Evolutionary conservation across 2,329 filamentous ascomycete species (phyloP).

Genomic region (Claviceps citrina): DNA sequence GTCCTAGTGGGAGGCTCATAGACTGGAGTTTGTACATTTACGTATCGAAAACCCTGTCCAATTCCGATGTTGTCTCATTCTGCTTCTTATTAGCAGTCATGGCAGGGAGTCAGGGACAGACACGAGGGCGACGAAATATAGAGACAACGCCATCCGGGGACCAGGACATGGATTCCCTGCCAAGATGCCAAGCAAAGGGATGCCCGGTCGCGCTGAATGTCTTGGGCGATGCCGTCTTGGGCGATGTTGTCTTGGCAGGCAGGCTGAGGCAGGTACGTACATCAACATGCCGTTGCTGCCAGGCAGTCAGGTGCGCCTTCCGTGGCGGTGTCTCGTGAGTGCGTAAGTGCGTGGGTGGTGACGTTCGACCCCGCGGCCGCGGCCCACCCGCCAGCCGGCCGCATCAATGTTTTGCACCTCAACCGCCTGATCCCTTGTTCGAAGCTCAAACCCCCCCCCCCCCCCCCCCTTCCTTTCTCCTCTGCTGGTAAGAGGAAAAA

Average conservation of each 20-base stretch:
- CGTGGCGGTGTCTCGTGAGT: background rate
- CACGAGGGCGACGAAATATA: background rate
- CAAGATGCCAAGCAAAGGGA: background rate
- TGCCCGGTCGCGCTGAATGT: background rate
- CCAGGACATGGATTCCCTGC: background rate
- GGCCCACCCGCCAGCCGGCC: background rate
- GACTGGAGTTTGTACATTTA: background rate
- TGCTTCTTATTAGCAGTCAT: background rate
- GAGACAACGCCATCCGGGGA: background rate
- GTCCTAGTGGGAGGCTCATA: background rate
- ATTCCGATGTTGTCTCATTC: background rate
- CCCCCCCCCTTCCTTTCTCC: background rate
- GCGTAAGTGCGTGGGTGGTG: background rate
- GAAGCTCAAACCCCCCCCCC: too few relatives aligned
- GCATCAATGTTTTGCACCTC: background rate
- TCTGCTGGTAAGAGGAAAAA: constrained; percentile 6
- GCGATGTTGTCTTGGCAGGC: background rate
- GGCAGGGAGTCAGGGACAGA: background rate
- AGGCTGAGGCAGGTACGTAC: too few relatives aligned
- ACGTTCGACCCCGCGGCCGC: too few relatives aligned
- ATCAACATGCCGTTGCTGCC: too few relatives aligned
- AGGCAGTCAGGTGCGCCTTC: background rate
- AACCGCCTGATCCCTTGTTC: background rate
- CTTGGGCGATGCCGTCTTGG: background rate
- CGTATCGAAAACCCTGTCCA: background rate